Evolutionary conservation across 768 basidiomycete species (phyloP).

Genomic region (Tricholomella constricta): DNA sequence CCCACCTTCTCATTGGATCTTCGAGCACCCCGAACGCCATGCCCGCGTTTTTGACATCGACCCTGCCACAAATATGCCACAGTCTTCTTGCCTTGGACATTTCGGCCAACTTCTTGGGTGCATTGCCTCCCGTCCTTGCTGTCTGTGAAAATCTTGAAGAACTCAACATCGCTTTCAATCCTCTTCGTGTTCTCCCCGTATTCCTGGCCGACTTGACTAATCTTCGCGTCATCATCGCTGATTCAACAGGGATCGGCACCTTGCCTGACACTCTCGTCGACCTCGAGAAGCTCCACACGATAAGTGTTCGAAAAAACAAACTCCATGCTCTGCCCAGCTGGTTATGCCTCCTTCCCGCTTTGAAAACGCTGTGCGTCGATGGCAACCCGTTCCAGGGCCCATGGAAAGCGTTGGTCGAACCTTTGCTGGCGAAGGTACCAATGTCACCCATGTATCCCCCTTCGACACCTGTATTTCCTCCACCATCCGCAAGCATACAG

Average conservation of each 20-base stretch:
- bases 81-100: constrained; percentile 93
- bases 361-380: constrained; percentile 91
- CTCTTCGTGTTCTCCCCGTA: constrained; percentile 86
- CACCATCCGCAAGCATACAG: constrained; percentile 46
- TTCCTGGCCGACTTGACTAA: constrained; percentile 78
- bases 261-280: constrained; percentile 74
- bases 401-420: constrained; percentile 88
- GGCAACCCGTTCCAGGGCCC: constrained; percentile 95
- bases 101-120: constrained; percentile 82
- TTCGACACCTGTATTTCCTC: constrained; percentile 61
- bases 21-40: constrained; percentile 77
- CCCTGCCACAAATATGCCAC: constrained; percentile 70
- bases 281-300: constrained; percentile 82
- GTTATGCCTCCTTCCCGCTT: constrained; percentile 82
- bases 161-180: constrained; percentile 90
- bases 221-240: constrained; percentile 90
- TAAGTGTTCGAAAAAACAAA: constrained; percentile 87
- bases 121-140: constrained; percentile 82
- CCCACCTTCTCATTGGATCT: constrained; percentile 89
- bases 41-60: constrained; percentile 68
- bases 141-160: constrained; percentile 85
- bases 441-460: constrained; percentile 65
- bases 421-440: constrained; percentile 68
- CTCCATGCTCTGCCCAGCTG: constrained; percentile 90
- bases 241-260: constrained; percentile 79